phyloP scores from a whole-genome alignment of 805 yeast species.

The Saccharomycopsis amapae region DNA sequence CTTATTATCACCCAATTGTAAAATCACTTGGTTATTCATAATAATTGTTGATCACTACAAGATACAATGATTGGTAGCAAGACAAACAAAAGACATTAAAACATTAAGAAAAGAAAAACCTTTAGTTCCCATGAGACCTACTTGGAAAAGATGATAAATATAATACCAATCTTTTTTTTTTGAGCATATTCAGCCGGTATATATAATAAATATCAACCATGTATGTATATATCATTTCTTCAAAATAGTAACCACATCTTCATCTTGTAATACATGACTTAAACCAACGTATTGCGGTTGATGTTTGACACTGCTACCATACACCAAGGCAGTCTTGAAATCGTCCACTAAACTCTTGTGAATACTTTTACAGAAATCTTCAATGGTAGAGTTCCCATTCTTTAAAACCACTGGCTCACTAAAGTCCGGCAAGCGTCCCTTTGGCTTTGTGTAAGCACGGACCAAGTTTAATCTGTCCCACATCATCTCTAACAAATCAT shows the following conservation, averaged over 20 bases:
- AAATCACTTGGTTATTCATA: too few species aligned
- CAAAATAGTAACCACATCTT: conserved; percentile 93
- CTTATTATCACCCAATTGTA: too few species aligned
- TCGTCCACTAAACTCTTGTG: conserved; percentile 93
- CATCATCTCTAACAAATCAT: conserved; percentile 89
- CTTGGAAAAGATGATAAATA: too few species aligned
- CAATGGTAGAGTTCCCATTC: conserved; percentile 74
- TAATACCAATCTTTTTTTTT: too few species aligned
- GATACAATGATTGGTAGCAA: too few species aligned
- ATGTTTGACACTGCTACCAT: conserved; percentile 91
- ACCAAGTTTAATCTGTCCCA: conserved; percentile 90
- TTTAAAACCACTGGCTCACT: conserved; percentile 90
- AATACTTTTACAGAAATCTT: conserved; percentile 93
- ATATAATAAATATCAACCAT: too few species aligned
- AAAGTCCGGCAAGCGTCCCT: conserved; percentile 90
- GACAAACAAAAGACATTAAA: too few species aligned
- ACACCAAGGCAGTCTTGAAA: conserved; percentile 88
- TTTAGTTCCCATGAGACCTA: too few species aligned
- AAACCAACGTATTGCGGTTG: conserved; percentile 96
- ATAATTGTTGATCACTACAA: too few species aligned
- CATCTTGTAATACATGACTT: conserved; percentile 78
- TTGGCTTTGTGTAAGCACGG: conserved; percentile 95
- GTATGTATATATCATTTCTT: conserved; percentile 43
- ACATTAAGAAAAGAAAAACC: too few species aligned
- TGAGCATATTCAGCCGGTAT: too few species aligned